Conservation (phyloP, 768 basidiomycete genomes). For the Tulasnella calospora region DNA sequence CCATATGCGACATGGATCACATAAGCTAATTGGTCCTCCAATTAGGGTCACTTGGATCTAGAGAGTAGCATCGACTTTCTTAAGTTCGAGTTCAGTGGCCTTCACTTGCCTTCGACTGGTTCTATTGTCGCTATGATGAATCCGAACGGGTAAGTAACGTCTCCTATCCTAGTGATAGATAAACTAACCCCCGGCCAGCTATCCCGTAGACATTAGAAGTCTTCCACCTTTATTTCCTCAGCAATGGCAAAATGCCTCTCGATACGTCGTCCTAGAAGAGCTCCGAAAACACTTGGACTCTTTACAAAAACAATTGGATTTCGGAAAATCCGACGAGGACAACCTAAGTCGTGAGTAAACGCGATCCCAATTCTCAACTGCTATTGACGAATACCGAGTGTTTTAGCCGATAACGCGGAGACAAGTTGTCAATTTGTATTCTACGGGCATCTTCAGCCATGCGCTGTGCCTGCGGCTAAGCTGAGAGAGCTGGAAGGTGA, state of each 20-base stretch:
- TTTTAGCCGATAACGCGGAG: conserved; percentile 46
- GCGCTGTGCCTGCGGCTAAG: conserved; percentile 46
- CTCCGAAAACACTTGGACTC: conserved; percentile 54
- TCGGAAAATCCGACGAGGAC: conserved; percentile 38
- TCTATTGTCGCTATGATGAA: conserved; percentile 72
- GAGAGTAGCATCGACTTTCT: conserved; percentile 47
- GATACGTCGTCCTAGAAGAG: conserved; percentile 55
- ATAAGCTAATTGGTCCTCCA: conserved; percentile 52
- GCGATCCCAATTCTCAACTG: not conserved
- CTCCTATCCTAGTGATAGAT: not conserved
- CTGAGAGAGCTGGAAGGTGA: conserved; percentile 73
- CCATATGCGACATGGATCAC: conserved; percentile 50
- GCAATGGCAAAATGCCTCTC: conserved; percentile 52
- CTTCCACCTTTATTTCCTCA: conserved; percentile 64
- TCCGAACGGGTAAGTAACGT: conserved; percentile 49
- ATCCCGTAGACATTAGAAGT: conserved; percentile 47
- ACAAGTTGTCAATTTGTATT: conserved; percentile 62
- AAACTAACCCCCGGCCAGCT: conserved; percentile 13
- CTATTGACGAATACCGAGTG: not conserved
- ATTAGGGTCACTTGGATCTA: conserved; percentile 2
- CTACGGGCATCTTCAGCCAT: conserved; percentile 59
- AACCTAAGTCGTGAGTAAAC: not conserved
- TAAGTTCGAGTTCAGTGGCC: conserved; percentile 66
- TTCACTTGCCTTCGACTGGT: conserved; percentile 69
- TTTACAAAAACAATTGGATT: conserved; percentile 58